Evolutionary conservation across 768 basidiomycete genomes (phyloP).

Genomic region (Suillus ampliporus): DNA sequence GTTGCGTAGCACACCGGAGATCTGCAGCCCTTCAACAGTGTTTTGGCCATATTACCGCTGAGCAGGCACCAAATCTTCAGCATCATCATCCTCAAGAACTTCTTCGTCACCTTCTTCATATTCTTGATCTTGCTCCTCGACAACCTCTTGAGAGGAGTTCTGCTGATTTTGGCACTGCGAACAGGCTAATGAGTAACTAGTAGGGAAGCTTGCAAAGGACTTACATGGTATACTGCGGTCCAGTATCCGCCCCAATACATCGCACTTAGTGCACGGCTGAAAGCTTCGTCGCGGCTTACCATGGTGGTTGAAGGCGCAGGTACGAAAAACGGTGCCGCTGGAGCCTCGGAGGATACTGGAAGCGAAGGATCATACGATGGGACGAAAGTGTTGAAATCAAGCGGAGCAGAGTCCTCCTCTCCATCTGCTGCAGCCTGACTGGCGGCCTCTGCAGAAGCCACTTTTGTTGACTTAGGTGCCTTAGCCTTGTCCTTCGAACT

Average conservation of each 20-base stretch:
- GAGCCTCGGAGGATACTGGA: constrained; percentile 32
- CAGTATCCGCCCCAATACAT: constrained; percentile 92
- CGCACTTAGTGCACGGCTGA: constrained; percentile 72
- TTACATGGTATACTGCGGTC: constrained; percentile 84
- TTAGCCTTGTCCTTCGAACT: constrained; percentile 23
- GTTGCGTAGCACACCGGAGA: background rate
- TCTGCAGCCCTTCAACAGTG: background rate
- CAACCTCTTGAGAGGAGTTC: constrained; percentile 20
- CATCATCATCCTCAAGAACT: constrained; percentile 31
- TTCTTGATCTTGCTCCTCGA: constrained; percentile 34
- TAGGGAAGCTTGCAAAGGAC: constrained; percentile 26
- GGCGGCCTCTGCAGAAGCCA: constrained; percentile 11
- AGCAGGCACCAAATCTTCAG: constrained; percentile 33
- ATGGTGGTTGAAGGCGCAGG: constrained; percentile 41
- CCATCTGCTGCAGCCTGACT: constrained; percentile 9
- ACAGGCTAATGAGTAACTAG: constrained; percentile 11
- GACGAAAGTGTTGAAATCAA: constrained; percentile 74
- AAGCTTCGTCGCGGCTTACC: constrained; percentile 76
- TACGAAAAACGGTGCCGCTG: constrained; percentile 31
- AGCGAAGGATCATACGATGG: constrained; percentile 74
- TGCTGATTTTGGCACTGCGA: constrained; percentile 40
- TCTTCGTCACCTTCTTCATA: constrained; percentile 33
- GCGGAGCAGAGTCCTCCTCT: constrained; percentile 60
- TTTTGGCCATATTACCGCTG: constrained; percentile 29
- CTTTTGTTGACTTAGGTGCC: constrained; percentile 20